These are phyloP conservation scores for Fusarium mexicanum DNA, from an alignment of 2,329 filamentous ascomycete genomes.

Conservation along the genomic window DNA sequence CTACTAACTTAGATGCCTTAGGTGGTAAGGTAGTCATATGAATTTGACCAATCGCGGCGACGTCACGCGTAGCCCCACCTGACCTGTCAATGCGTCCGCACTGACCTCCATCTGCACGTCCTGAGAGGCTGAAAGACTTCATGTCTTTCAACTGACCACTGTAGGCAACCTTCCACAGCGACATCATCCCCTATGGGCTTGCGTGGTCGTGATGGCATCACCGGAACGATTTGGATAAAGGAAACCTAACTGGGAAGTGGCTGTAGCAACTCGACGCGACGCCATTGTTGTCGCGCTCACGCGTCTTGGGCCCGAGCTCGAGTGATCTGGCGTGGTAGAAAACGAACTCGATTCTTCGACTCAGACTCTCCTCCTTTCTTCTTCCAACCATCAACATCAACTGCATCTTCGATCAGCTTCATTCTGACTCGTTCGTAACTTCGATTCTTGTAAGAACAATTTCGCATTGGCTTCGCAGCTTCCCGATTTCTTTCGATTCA, in stretches of 20 bases:
- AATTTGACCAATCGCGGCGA: conserved; percentile 1
- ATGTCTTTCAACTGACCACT: conserved; percentile 8
- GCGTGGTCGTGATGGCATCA: conserved; percentile 23
- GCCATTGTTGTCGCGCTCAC: not conserved
- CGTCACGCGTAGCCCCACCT: not conserved
- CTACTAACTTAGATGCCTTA: not conserved
- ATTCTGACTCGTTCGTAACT: not conserved
- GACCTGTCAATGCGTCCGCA: conserved; percentile 11
- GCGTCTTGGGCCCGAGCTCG: conserved; percentile 3
- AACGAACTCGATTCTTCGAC: conserved; percentile 3
- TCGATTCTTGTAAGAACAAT: conserved; percentile 18
- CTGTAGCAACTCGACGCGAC: not conserved
- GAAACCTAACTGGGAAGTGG: not conserved
- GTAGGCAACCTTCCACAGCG: conserved; percentile 1
- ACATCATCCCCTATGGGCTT: conserved; percentile 3
- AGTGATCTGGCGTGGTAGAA: conserved; percentile 1
- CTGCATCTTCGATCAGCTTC: conserved; percentile 8
- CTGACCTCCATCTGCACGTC: not conserved
- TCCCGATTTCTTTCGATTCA: conserved; percentile 6
- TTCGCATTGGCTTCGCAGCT: not conserved
- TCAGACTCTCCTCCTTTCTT: not conserved
- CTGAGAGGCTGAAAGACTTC: conserved; percentile 10
- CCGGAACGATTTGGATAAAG: not conserved
- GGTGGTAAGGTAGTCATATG: not conserved
- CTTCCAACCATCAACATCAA: conserved; percentile 14